phyloP scores from a whole-genome alignment of 1,139 yeast genomes.

The Debaryomyces udenii region DNA sequence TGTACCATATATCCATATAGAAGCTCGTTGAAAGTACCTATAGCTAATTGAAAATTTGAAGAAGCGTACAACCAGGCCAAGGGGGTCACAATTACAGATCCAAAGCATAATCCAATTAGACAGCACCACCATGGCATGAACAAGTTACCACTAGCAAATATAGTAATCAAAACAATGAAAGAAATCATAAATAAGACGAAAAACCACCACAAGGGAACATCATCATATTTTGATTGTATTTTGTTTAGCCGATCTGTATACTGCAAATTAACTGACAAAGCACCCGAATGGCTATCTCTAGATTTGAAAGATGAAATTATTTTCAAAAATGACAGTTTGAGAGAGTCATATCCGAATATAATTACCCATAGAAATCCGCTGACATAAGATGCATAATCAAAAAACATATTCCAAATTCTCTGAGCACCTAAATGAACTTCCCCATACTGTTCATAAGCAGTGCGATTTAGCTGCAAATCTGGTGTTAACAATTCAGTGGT shows the following conservation, averaged over 20 bases:
- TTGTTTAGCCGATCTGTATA: constrained; percentile 44
- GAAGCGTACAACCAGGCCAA: constrained; percentile 54
- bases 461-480: constrained; percentile 36
- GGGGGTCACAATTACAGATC: constrained; percentile 50
- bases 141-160: constrained; percentile 39
- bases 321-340: constrained; percentile 16
- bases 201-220: constrained; percentile 50
- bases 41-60: constrained; percentile 54
- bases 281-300: constrained; percentile 5
- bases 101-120: constrained; percentile 44
- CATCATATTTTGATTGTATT: constrained; percentile 37
- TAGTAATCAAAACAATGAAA: constrained; percentile 34
- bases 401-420: constrained; percentile 53
- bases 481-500: constrained; percentile 34
- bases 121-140: constrained; percentile 57
- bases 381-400: constrained; percentile 54
- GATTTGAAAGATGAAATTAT: constrained; percentile 13
- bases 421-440: constrained; percentile 48
- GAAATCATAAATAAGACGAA: constrained; percentile 34
- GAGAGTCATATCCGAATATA: constrained; percentile 35
- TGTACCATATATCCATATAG: constrained; percentile 51
- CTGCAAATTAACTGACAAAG: constrained; percentile 12
- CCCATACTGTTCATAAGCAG: constrained; percentile 43
- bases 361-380: constrained; percentile 52
- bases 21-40: constrained; percentile 55